Evolutionary conservation across 306 rosid species (phyloP), one percentile per base, ranked within the genome.

Genomic region (Castanea sativa): DNA sequence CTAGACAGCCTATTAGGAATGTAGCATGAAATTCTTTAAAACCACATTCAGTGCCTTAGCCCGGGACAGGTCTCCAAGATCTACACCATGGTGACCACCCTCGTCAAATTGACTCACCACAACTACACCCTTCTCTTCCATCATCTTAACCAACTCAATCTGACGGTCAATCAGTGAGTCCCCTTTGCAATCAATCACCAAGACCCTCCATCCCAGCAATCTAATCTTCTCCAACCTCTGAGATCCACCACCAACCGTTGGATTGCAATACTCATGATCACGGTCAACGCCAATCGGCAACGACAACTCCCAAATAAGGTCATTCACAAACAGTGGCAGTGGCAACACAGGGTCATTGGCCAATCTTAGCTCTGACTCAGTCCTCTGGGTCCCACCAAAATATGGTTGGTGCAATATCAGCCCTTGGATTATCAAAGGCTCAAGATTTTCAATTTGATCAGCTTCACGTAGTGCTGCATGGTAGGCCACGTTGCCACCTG

Each of bases 101-200:
- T 49, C 41, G 0, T 23, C 65, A 65, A 85, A 89, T 60, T 78
- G 77, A 4, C 79, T 85, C 81, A 77, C 79, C 15, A 83, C 89
- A 7, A 10, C 64, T 3, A 83, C 77, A 3, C 87, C 83, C 43
- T 83, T 87, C 30, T 16, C 69, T 59, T 77, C 73, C 79, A 88
- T 71, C 77, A 83, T 15, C 16, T 64, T 83, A 79, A 77, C 80
- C 12, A 86, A 5, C 27, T 53, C 81, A 9, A 77, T 71, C 73
- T 86, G 88, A 25, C 92, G 90, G 43, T 91, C 93, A 21, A 81
- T 11, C 19, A 91, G 72, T 4, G 88, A 93, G 58, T 91, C 93
- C 38, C 96, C 96, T 15, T 63, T 57, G 21, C 85, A 83, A 0
- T 87, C 90, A 0, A 73, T 75, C 19, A 84, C 82, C 76, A 90